Base-by-base conservation (phyloP, 2,329 filamentous ascomycete genomes). In the Ceratocystis ficicola region DNA sequence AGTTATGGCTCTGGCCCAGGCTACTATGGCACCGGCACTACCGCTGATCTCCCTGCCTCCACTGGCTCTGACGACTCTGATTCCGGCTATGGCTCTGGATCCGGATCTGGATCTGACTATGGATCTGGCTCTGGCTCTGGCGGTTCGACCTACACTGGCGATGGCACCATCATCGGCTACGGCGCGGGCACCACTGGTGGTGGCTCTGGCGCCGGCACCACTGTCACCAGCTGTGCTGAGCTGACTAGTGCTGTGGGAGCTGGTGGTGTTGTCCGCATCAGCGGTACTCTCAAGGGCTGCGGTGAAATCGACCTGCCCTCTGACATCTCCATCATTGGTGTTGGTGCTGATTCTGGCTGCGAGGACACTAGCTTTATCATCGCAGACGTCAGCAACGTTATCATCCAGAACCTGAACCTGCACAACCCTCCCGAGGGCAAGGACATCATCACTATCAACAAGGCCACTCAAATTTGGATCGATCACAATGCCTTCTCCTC, bases 351-450 rank as follows among this genome's bases (percentile, higher is more conserved):
- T 62, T 78, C 76, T 46, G 73, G 74, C 72, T 70, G 64, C 71
- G 73, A 75, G n/a, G 75, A 77, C 63, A 73, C 78, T 65, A 78
- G 78, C 6, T 73, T 83, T 61, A 77, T 76, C 65, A 73, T 83
- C 69, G 79, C 78, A 72, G 71, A 74, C 46, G 74, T 73, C 20
- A 76, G 71, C 66, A 84, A 85, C 69, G 81, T 84, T 62, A 83
- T 85, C 66, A 71, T 85, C 62, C 80, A 79, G 60, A 84, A 85
- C 73, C 71, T 85, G 46, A 79, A 79, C 69, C 77, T 82, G 68
- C 72, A 75, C 68, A 79, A 81, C 66, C 78, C 82, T 1, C 74
- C 76, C 5, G 72, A 75, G 7, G 73, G 76, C 41, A 79, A 79
- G 46, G 82, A 85, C 71, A 77, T 79, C 48, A 76, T 85, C 64